Evolutionary conservation across 2,329 filamentous ascomycete species (phyloP).

Genomic region (Ophiostoma tasmaniense): DNA sequence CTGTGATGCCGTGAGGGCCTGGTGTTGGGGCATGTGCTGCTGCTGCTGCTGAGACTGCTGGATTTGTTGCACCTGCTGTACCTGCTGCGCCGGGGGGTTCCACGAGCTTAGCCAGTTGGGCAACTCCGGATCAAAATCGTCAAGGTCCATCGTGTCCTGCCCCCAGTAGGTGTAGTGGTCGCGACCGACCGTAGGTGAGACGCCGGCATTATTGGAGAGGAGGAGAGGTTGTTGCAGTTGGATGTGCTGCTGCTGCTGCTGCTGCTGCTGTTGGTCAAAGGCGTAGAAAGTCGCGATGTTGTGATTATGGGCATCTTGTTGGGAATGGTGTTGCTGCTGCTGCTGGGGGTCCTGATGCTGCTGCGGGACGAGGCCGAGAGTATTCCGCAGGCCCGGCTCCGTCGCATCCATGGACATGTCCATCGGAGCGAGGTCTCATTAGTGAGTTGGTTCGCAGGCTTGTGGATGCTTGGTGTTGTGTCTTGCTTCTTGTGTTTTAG

Average conservation of each 20-base stretch:
- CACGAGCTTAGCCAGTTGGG: constrained; percentile 22
- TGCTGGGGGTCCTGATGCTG: constrained; percentile 7
- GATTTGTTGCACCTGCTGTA: not conserved
- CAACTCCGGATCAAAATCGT: constrained; percentile 23
- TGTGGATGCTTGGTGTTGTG: not conserved
- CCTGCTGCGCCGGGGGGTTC: constrained; percentile 9
- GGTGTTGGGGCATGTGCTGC: constrained; percentile 4
- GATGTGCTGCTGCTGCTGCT: constrained; percentile 8
- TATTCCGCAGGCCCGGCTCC: constrained; percentile 9
- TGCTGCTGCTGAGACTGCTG: constrained; percentile 9
- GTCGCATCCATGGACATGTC: constrained; percentile 12
- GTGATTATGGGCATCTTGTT: not conserved
- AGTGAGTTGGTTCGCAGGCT: not conserved
- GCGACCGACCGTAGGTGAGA: constrained; percentile 1
- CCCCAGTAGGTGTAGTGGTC: constrained; percentile 17
- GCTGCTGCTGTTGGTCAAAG: constrained; percentile 8
- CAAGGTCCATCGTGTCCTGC: constrained; percentile 26
- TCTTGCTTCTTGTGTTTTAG: not conserved
- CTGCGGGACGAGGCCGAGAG: constrained; percentile 11
- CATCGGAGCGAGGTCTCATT: constrained; percentile 7
- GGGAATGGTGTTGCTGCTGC: constrained; percentile 1
- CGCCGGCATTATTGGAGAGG: not conserved
- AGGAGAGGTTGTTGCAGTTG: constrained; percentile 5
- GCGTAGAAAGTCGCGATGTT: not conserved
- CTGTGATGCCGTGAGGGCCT: not conserved